Base-by-base conservation (phyloP, 345 rosid genomes). In the Gossypium rotundifolium region DNA sequence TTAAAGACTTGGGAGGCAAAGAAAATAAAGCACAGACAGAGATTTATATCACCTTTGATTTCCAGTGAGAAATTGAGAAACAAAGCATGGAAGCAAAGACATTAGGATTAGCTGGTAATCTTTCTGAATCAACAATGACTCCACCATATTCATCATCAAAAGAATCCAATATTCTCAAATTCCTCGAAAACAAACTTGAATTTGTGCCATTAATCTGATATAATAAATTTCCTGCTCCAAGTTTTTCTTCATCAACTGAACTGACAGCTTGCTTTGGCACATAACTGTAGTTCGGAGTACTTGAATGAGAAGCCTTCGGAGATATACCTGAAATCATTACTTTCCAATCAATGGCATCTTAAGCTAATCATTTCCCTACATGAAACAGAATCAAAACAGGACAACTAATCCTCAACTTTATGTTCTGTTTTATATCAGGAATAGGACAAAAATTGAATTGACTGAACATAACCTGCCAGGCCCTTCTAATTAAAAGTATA, bases 111-210 rank as follows among this genome's bases (percentile, higher is more conserved):
- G 80, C 51, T 1, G 98, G 97, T 76, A 92, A 79, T 48, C 83
- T 81, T 51, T 75, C 80, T 11, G 91, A 86, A 83, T 94, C 88
- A 78, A 94, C 91, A 22, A 92, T 79, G 71, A 94, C 84, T 75
- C 97, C 98, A 13, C 90, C 97, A 73, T 94, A 94, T 65, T 85
- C 88, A 83, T 94, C 95, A 75, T 90, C 91, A 77, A 25, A 74
- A 64, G 87, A 89, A 71, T 87, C 79, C 38, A 94, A 91, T 38
- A 88, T 33, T 71, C 81, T 74, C 77, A 44, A 29, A 64, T 83
- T 83, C 70, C 82, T 82, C 16, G 77, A 70, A 77, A 80, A 84
- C 44, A 80, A 45, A 6, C 75, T 75, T 53, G 86, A 48, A 72
- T 82, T 78, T 53, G 78, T 76, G 40, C 81, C 87, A 76, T 80